Base-by-base conservation (phyloP, 306 rosid genomes). In the Adenanthera pavonina region DNA sequence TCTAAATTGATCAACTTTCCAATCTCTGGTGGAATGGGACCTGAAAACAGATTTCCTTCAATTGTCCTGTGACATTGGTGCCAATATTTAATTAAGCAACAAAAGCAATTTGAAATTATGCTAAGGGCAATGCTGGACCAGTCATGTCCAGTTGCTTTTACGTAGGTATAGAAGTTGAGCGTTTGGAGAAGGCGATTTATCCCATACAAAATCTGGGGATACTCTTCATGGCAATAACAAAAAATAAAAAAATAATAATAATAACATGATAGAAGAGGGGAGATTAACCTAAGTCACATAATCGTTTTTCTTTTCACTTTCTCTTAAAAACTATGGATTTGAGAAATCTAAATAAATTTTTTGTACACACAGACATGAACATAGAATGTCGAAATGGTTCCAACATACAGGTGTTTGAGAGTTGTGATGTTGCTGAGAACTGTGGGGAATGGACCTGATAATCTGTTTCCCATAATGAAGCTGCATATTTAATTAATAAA, bases 21-120 rank as follows among this genome's bases (percentile, higher is more conserved):
- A 61, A 61, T 61, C 34, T 30, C 41, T 33, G n/a, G 40, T 33
- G 68, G 68, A 61, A 61, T 61, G 41, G 41, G 43, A 61, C 68
- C 41, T 2, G 40, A 61, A 61, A 61, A 61, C 33, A 2, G 40
- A 61, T 61, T 61, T 61, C 68, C 68, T 61, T 61, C 68, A 13
- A 61, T 33, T 12, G 8, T 33, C 68, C 68, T 61, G 19, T 61
- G 13, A 61, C 41, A 61, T 61, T 61, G 12, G 40, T 5, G 38
- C 68, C 33, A 61, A 13, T 61, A 61, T 33, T 61, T 61, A 33
- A 61, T 30, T 36, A 10, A 34, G 40, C 17, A 61, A 33, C 34
- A 33, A 33, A 60, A 60, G 16, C 38, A 13, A 49, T 49, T 49
- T 49, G 54, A 49, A 49, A 14, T 49, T 14, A 49, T 3, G 4